A percentile compares a stretch with the other conserved stretches of the same genome.
Evolutionary conservation across 768 basidiomycete genomes (phyloP).

Genomic region (Suillus subluteus): DNA sequence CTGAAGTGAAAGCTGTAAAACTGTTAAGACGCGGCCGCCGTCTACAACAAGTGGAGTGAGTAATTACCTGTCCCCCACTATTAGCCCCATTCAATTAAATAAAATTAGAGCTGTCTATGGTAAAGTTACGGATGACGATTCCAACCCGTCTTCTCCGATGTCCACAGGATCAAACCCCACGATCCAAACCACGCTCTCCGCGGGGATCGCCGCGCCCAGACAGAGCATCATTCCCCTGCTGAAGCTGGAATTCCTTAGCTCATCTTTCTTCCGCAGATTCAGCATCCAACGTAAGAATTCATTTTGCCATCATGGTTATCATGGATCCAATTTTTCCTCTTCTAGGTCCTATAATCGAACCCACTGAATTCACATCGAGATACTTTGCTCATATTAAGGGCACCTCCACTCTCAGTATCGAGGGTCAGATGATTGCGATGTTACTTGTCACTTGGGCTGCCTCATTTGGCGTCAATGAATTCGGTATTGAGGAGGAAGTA

Average conservation of each 20-base stretch:
- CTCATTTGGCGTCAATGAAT: constrained; percentile 86
- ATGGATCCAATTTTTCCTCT: constrained; percentile 16
- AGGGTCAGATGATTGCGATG: constrained; percentile 78
- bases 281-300: constrained; percentile 73
- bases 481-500: constrained; percentile 54
- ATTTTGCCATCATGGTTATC: constrained; percentile 13
- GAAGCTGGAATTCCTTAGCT: constrained; percentile 78
- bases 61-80: constrained; percentile 20
- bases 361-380: constrained; percentile 75
- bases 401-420: constrained; percentile 61
- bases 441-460: constrained; percentile 87
- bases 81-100: constrained; percentile 12
- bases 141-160: constrained; percentile 19
- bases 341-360: constrained; percentile 84
- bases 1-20: constrained; percentile 89
- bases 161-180: constrained; percentile 30
- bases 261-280: constrained; percentile 85
- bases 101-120: constrained; percentile 73
- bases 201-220: constrained; percentile 6
- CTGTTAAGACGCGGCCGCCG: constrained; percentile 77
- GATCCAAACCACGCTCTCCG: constrained; percentile 13
- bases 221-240: constrained; percentile 68
- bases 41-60: constrained; percentile 84
- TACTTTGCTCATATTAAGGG: constrained; percentile 70
- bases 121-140: constrained; percentile 55